A percentile compares a stretch with the other conserved stretches of the same genome.
phyloP scores from a whole-genome alignment of 768 basidiomycete genomes.

The Leucocoprinus sp. region DNA sequence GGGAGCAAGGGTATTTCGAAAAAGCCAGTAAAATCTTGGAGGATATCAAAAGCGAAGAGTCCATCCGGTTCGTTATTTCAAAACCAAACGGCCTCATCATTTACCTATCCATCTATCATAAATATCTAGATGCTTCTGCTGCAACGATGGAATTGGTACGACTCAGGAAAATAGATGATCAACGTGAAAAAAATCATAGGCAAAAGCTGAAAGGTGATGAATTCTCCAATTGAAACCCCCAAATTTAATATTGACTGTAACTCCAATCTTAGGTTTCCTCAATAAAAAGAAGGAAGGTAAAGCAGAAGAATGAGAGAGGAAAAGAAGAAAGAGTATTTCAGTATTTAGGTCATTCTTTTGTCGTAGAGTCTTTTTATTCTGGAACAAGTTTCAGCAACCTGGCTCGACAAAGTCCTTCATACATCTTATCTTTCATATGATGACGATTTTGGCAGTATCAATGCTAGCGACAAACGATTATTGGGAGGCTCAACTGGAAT shows the following conservation, averaged over 20 bases:
- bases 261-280: constrained; percentile 41
- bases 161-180: constrained; percentile 54
- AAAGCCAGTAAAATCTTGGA: constrained; percentile 59
- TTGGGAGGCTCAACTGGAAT: constrained; percentile 38
- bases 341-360: no score
- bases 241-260: neutral
- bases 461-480: constrained; percentile 31
- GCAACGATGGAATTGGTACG: constrained; percentile 61
- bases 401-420: no score
- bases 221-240: neutral
- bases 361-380: no score
- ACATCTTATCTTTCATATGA: constrained; percentile 16
- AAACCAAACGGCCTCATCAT: neutral
- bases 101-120: constrained; percentile 2
- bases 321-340: no score
- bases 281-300: constrained; percentile 48
- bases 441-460: constrained; percentile 31
- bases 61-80: constrained; percentile 38
- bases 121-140: constrained; percentile 39
- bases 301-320: constrained; percentile 14
- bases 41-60: constrained; percentile 57
- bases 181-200: constrained; percentile 55
- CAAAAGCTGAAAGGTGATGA: constrained; percentile 65
- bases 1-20: constrained; percentile 70
- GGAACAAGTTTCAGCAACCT: no score